phyloP scores from a whole-genome alignment of 2,329 filamentous ascomycete species.

The Verticillium zaregamsianum region DNA sequence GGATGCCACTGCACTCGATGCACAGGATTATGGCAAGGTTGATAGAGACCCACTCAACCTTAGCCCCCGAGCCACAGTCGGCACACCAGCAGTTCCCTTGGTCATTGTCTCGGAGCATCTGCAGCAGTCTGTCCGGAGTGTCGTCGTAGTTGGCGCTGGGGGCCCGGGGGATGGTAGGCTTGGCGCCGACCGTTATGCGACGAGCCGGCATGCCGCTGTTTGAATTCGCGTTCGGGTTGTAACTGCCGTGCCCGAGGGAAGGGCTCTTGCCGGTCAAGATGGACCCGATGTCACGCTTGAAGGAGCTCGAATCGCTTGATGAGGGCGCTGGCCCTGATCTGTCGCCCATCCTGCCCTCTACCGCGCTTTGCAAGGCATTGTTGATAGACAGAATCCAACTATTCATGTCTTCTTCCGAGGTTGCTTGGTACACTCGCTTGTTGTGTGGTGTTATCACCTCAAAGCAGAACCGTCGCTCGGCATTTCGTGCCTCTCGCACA shows the following conservation, averaged over 20 bases:
- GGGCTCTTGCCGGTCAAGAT: constrained; percentile 90
- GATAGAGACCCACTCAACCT: constrained; percentile 98
- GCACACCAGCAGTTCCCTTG: constrained; percentile 92
- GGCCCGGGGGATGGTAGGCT: constrained; percentile 67
- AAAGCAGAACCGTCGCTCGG: constrained; percentile 93
- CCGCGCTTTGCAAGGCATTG: constrained; percentile 92
- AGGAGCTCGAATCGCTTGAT: constrained; percentile 48
- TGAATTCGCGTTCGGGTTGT: constrained; percentile 43
- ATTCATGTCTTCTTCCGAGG: constrained; percentile 96
- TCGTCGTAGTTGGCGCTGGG: constrained; percentile 73
- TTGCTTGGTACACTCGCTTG: constrained; percentile 95
- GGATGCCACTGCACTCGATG: constrained; percentile 97
- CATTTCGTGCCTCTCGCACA: constrained; percentile 90
- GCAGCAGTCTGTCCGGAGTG: constrained; percentile 78
- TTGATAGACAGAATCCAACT: constrained; percentile 96
- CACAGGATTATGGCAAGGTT: constrained; percentile 95
- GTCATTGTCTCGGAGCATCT: constrained; percentile 83
- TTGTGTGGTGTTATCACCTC: constrained; percentile 97
- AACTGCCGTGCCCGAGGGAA: constrained; percentile 54
- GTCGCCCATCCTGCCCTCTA: constrained; percentile 71
- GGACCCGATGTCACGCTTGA: constrained; percentile 83
- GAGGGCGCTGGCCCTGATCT: constrained; percentile 37
- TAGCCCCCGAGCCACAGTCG: constrained; percentile 85
- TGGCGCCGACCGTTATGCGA: constrained; percentile 86
- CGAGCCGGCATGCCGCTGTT: constrained; percentile 62